These are phyloP conservation scores for Neohortaea acidophila DNA, from an alignment of 495 filamentous ascomycete species.

Conservation along the genomic window DNA sequence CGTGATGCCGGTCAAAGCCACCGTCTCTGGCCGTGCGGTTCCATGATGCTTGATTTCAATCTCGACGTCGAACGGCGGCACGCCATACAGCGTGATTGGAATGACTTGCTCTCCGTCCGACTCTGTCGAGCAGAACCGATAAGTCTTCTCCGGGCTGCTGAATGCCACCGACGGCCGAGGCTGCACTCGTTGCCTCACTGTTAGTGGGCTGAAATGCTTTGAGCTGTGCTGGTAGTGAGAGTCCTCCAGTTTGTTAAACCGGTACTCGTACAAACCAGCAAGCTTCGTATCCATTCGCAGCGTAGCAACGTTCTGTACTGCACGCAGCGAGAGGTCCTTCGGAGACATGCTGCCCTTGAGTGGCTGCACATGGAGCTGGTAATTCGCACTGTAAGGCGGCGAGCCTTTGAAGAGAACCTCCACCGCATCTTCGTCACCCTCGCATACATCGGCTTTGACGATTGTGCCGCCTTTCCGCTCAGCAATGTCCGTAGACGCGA, in stretches of 20 bases:
- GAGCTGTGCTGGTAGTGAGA: conserved; percentile 61
- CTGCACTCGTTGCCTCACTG: conserved; percentile 68
- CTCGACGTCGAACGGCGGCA: conserved; percentile 80
- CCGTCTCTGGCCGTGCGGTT: conserved; percentile 59
- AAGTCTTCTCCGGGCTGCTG: conserved; percentile 75
- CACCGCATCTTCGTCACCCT: conserved; percentile 80
- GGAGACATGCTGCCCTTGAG: conserved; percentile 33
- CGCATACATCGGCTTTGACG: conserved; percentile 68
- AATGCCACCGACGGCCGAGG: conserved; percentile 66
- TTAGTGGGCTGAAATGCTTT: conserved; percentile 45
- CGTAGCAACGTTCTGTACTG: conserved; percentile 52
- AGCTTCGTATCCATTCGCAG: conserved; percentile 71
- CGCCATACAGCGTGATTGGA: conserved; percentile 64
- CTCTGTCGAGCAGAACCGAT: conserved; percentile 83
- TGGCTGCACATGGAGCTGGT: conserved; percentile 54
- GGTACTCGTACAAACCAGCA: conserved; percentile 71
- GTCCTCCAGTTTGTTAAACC: conserved; percentile 65
- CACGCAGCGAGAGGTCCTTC: conserved; percentile 50
- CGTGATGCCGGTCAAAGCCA: conserved; percentile 61
- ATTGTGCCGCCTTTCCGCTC: conserved; percentile 27
- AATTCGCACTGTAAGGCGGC: conserved; percentile 71
- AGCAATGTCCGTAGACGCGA: conserved; percentile 44
- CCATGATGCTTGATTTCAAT: conserved; percentile 83
- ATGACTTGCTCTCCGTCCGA: conserved; percentile 68
- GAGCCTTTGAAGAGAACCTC: conserved; percentile 60